These are phyloP conservation scores for Raffaelea arxii DNA, from an alignment of 2,329 filamentous ascomycete genomes.

Conservation along the genomic window DNA sequence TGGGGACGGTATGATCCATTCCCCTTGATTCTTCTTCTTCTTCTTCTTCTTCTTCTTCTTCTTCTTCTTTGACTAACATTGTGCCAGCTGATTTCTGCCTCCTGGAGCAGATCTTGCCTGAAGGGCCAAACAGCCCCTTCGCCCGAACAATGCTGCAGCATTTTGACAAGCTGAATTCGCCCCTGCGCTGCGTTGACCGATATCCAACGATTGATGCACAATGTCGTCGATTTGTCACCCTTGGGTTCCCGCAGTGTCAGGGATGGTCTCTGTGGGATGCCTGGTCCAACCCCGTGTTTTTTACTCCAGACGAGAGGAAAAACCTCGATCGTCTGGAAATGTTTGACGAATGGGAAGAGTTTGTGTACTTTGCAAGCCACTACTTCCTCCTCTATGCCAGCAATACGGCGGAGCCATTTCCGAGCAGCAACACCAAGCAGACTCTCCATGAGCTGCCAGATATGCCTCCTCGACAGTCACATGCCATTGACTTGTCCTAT, in stretches of 20 bases:
- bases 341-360: constrained; percentile 96
- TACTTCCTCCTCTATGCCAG: constrained; percentile 69
- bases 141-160: constrained; percentile 76
- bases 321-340: constrained; percentile 63
- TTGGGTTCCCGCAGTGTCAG: constrained; percentile 58
- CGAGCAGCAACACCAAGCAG: too few species aligned
- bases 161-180: constrained; percentile 71
- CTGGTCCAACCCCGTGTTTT: constrained; percentile 62
- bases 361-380: constrained; percentile 73
- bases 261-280: constrained; percentile 70
- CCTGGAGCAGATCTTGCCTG: constrained; percentile 76
- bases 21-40: background rate
- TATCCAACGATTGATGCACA: constrained; percentile 63
- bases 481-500: too few species aligned
- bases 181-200: constrained; percentile 61
- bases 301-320: constrained; percentile 48
- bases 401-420: constrained; percentile 17
- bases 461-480: too few species aligned
- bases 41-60: background rate
- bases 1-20: constrained; percentile 46
- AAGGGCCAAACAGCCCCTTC: constrained; percentile 71
- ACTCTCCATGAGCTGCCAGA: too few species aligned
- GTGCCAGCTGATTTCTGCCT: constrained; percentile 56
- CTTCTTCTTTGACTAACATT: background rate
- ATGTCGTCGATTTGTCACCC: constrained; percentile 51